Percentiles rank a stretch among this genome's conserved stretches.
phyloP scores from a whole-genome alignment of 1,284 basidiomycete species.

The Irpex lacteus region DNA sequence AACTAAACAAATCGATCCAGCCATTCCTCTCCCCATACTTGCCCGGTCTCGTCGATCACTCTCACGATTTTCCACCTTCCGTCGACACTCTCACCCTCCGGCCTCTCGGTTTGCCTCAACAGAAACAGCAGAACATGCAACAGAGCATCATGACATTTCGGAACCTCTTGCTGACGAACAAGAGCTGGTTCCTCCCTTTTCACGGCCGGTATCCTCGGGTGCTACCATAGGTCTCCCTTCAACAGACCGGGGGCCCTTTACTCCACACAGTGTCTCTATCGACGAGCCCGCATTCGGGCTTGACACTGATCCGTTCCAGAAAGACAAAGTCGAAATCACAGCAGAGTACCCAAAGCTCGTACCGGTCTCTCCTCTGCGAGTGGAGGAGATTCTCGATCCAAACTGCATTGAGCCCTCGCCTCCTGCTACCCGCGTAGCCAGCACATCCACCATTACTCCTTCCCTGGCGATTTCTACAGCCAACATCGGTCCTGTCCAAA shows the following conservation, averaged over 20 bases:
- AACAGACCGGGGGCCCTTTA: not conserved
- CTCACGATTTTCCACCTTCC: not conserved
- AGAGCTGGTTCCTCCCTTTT: not conserved
- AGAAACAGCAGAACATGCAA: not conserved
- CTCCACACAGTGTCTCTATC: slow-evolving; percentile 4
- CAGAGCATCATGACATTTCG: not conserved
- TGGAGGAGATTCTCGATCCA: slow-evolving; percentile 16
- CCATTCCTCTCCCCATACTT: slow-evolving; percentile 4
- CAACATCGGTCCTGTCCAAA: slow-evolving; percentile 18
- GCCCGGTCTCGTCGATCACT: not conserved
- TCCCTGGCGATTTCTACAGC: slow-evolving; percentile 15
- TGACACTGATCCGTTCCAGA: slow-evolving; percentile 35
- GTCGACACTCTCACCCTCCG: not conserved
- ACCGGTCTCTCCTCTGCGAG: slow-evolving; percentile 11
- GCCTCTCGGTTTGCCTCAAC: not conserved
- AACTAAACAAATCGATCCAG: not conserved
- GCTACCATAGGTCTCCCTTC: not conserved
- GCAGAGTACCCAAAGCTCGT: slow-evolving; percentile 8
- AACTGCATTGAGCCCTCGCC: slow-evolving; percentile 18
- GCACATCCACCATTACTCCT: slow-evolving; percentile 10
- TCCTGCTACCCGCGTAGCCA: slow-evolving; percentile 8
- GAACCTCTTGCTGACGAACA: not conserved
- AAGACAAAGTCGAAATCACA: slow-evolving; percentile 15
- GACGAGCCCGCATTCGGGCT: slow-evolving; percentile 24
- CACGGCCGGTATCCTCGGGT: not conserved